phyloP scores from a whole-genome alignment of 345 rosid genomes.

The Limnanthes douglasii region DNA sequence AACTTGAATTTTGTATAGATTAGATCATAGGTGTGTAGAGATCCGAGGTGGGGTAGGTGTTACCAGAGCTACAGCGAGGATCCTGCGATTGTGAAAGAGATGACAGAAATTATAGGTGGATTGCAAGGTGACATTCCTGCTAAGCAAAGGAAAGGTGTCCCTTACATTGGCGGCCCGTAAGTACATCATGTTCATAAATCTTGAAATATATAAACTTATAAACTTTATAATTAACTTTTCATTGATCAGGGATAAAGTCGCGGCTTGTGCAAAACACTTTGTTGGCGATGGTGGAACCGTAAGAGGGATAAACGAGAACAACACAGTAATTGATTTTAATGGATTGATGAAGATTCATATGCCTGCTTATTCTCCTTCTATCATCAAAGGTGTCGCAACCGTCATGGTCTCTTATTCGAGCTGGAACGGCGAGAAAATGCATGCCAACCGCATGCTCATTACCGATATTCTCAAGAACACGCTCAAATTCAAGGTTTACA shows the following conservation, averaged over 20 bases:
- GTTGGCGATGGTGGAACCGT: conserved; percentile 82
- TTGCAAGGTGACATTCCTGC: conserved; percentile 52
- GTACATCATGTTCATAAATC: conserved; percentile 2
- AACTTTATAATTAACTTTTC: background rate
- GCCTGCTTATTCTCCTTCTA: conserved; percentile 37
- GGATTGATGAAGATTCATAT: conserved; percentile 46
- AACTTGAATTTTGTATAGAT: background rate
- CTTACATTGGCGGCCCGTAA: conserved; percentile 49
- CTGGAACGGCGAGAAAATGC: conserved; percentile 63
- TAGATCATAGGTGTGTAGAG: conserved; percentile 43
- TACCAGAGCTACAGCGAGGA: conserved; percentile 78
- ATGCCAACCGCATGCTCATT: conserved; percentile 37
- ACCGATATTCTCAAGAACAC: conserved; percentile 39
- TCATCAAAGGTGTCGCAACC: conserved; percentile 51
- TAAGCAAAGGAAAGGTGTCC: conserved; percentile 26
- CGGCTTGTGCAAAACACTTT: conserved; percentile 81
- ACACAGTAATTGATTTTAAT: conserved; percentile 23
- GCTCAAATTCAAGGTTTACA: conserved; percentile 60
- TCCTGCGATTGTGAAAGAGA: conserved; percentile 28
- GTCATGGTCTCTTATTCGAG: conserved; percentile 76
- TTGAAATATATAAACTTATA: background rate
- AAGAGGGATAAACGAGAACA: conserved; percentile 52
- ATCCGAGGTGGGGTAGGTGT: conserved; percentile 35
- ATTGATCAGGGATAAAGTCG: conserved; percentile 37
- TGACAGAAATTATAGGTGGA: conserved; percentile 54